Evolutionary conservation across 2,329 filamentous ascomycete genomes (phyloP), one percentile per base, ranked within the genome.

Genomic region (Basipetospora chlamydospora): DNA sequence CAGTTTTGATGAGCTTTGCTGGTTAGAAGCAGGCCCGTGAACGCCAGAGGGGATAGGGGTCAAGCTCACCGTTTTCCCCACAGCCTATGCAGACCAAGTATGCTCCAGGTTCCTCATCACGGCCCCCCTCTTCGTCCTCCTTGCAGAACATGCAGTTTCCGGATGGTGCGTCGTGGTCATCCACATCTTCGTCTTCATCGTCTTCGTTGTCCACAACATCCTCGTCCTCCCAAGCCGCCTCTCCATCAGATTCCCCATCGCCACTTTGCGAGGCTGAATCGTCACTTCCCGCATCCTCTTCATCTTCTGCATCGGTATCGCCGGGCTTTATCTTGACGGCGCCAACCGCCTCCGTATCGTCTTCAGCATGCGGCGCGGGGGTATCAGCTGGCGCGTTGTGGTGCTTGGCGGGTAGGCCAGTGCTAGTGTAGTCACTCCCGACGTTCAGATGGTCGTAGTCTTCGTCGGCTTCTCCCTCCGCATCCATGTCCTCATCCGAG

Each of bases 1-100:
- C 88, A 95, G 69, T 90, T 80, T 55, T 80, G 77, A 64, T 96
- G 88, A 50, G 86, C 88, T 94, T 63, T 53, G 63, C 49, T 23
- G 9, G 15, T n/a, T 35, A n/a, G n/a, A n/a, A n/a, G n/a, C n/a
- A n/a, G n/a, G n/a, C n/a, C n/a, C n/a, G n/a, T n/a, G n/a, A n/a
- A n/a, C n/a, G n/a, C n/a, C n/a, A n/a, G n/a, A n/a, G n/a, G n/a
- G n/a, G n/a, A n/a, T n/a, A n/a, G n/a, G n/a, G n/a, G n/a, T n/a
- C n/a, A n/a, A n/a, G 73, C 82, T 58, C 65, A 93, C 86, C 77
- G 57, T 85, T 81, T 52, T 88, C 81, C 45, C 77, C 77, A 57
- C 88, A 96, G 44, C 74, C 67, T 41, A 64, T 66, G 56, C 88
- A 95, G 36, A 77, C 63, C 41, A 95, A 63, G 53, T 80, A 85